Conservation (phyloP, 139 green algal species). For the Volvox reticuliferus region DNA sequence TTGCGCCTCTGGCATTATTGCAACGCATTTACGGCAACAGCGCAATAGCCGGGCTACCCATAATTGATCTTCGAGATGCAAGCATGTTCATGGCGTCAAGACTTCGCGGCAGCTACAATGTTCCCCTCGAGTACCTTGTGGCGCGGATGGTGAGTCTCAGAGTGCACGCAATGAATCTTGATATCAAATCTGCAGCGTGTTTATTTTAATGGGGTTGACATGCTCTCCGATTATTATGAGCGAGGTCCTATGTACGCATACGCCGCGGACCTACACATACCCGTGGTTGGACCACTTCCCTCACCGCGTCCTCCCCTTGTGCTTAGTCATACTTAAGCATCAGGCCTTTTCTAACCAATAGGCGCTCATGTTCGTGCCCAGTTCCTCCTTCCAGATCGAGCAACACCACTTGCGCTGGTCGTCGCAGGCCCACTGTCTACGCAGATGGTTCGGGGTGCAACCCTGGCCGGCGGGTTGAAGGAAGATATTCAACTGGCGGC, state of each 20-base stretch:
- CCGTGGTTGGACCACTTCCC: too few relatives aligned
- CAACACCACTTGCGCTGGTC: constrained; percentile 16
- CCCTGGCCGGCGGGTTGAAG: neutral
- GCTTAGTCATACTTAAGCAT: too few relatives aligned
- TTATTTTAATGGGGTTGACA: too few relatives aligned
- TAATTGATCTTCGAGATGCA: constrained; percentile 20
- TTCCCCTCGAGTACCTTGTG: constrained; percentile 2
- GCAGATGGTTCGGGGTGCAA: neutral
- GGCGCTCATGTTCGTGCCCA: neutral
- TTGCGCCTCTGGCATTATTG: too few relatives aligned
- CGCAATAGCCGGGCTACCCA: neutral
- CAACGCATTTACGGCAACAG: neutral
- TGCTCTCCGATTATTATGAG: too few relatives aligned
- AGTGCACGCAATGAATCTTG: neutral
- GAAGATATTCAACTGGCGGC: neutral
- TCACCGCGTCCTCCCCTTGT: too few relatives aligned
- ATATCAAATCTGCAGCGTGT: too few relatives aligned
- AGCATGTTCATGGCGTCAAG: neutral
- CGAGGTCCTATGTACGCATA: too few relatives aligned
- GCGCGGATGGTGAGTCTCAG: constrained; percentile 8
- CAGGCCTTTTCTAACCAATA: too few relatives aligned
- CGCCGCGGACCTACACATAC: too few relatives aligned
- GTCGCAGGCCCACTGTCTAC: neutral
- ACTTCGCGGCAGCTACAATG: constrained; percentile 6
- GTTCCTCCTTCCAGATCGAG: constrained; percentile 31